Percentiles rank a stretch among this genome's conserved stretches.
Evolutionary conservation across 2,329 filamentous ascomycete genomes (phyloP).

Genomic region (Fusarium tricinctum): DNA sequence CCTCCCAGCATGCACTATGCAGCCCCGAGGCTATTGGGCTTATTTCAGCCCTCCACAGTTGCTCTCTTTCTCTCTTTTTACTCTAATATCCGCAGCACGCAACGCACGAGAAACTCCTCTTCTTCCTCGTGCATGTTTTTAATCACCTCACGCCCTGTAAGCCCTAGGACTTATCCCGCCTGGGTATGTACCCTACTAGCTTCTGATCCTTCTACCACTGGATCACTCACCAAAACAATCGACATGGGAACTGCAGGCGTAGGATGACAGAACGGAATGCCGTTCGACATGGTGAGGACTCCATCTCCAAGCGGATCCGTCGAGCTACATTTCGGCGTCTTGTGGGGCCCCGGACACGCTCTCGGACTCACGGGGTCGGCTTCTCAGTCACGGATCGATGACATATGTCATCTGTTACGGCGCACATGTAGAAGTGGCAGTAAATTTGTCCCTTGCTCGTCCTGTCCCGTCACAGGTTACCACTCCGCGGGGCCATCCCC

Average conservation of each 20-base stretch:
- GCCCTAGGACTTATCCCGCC: slow-evolving; percentile 42
- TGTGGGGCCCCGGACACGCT: slow-evolving; percentile 19
- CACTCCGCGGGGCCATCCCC: slow-evolving; percentile 52
- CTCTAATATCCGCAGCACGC: slow-evolving; percentile 17
- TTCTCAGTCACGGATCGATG: slow-evolving; percentile 25
- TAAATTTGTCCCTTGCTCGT: not conserved
- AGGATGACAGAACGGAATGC: slow-evolving; percentile 10
- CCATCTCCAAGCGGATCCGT: slow-evolving; percentile 12
- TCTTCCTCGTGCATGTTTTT: slow-evolving; percentile 14
- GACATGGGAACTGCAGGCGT: slow-evolving; percentile 7
- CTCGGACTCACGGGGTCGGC: slow-evolving; percentile 20
- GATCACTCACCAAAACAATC: slow-evolving; percentile 16
- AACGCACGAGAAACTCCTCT: slow-evolving; percentile 18
- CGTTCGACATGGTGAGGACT: slow-evolving; percentile 9
- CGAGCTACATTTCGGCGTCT: slow-evolving; percentile 1
- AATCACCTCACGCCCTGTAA: slow-evolving; percentile 44
- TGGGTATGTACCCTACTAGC: slow-evolving; percentile 27
- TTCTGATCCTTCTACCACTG: slow-evolving; percentile 19
- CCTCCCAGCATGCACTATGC: slow-evolving; percentile 12
- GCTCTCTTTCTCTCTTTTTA: not conserved
- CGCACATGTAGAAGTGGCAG: not conserved
- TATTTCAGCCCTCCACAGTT: slow-evolving; percentile 4
- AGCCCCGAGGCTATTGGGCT: slow-evolving; percentile 26
- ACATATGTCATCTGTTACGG: not conserved
- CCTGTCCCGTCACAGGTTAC: slow-evolving; percentile 52